Evolutionary conservation across 805 yeast genomes (phyloP), one percentile per base, ranked within the genome.

Genomic region (Cyberlindnera sargentensis): DNA sequence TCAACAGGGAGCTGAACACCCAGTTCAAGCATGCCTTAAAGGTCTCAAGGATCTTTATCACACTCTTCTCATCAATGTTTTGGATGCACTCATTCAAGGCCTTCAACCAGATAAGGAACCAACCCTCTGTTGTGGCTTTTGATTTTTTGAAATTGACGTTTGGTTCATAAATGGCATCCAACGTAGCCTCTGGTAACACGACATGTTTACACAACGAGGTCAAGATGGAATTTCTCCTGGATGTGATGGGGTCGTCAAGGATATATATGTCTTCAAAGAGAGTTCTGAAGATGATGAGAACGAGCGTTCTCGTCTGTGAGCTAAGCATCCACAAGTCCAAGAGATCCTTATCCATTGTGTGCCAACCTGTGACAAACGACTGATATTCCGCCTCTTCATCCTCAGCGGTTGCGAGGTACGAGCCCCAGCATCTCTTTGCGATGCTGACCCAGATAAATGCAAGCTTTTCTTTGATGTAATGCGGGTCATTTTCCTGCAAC

Each of bases 361-460:
- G 70, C 99, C 99, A 93, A 23, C 95, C 84, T 47, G 75, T 78
- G 8, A 67, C 50, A 30, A 74, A 64, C 42, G 79, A 80, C 42
- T 72, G 70, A n/a, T 70, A 80, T 5, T 65, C 64, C 3, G 66
- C 54, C 44, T 55, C 57, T 9, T 51, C 58, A n/a, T 50, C 50
- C 23, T 60, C 66, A 31, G 53, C 56, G 3, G 49, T 43, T 8
- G 63, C 71, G n/a, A 84, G 63, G 47, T 75, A 79, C 33, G 76
- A 70, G 15, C 97, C 96, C 99, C 99, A 93, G 29, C 80, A 73
- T 45, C 95, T 73, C 58, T 93, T 93, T 8, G 96, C 95, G 6
- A 93, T 70, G 35, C 85, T 82, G 1, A 86, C 96, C 97, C 98
- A 90, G 26, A 93, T 65, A 50, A 78, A 83, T 10, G 97, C 95